Conservation (phyloP, 1,284 basidiomycete species). For the Uromyces viciae-fabae region DNA sequence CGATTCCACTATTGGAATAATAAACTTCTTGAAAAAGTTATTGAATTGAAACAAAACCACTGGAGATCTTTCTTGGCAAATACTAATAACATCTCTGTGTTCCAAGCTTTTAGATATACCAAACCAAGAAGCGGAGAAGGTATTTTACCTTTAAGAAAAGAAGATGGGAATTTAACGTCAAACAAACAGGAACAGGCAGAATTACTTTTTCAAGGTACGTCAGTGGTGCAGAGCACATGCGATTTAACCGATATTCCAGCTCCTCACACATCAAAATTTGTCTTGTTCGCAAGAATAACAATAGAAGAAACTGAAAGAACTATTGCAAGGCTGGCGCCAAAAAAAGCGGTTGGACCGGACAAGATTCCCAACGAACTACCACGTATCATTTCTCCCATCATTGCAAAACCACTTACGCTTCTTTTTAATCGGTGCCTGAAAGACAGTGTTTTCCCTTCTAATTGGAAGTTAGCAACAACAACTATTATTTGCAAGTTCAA, state of each 20-base stretch:
- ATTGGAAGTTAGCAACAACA: neutral
- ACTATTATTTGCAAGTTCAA: neutral
- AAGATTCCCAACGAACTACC: conserved; percentile 7
- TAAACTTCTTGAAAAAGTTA: neutral
- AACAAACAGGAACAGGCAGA: neutral
- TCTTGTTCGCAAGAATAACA: too few species aligned
- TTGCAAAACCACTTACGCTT: neutral
- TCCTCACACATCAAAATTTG: too few species aligned
- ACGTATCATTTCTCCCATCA: too few species aligned
- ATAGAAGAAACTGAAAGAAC: neutral
- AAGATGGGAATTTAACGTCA: neutral
- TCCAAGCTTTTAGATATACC: conserved; percentile 2
- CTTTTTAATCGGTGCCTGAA: neutral
- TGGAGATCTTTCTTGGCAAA: neutral
- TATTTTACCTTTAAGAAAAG: neutral
- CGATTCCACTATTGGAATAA: neutral
- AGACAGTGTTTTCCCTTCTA: neutral
- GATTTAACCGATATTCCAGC: neutral
- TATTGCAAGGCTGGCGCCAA: neutral
- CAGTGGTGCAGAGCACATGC: neutral
- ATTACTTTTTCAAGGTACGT: neutral
- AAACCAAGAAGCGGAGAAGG: neutral
- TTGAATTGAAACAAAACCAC: neutral
- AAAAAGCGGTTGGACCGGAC: conserved; percentile 10
- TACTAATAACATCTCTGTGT: neutral